Conservation (phyloP, 2,329 filamentous ascomycete species). For the Aspergillus piperis region DNA sequence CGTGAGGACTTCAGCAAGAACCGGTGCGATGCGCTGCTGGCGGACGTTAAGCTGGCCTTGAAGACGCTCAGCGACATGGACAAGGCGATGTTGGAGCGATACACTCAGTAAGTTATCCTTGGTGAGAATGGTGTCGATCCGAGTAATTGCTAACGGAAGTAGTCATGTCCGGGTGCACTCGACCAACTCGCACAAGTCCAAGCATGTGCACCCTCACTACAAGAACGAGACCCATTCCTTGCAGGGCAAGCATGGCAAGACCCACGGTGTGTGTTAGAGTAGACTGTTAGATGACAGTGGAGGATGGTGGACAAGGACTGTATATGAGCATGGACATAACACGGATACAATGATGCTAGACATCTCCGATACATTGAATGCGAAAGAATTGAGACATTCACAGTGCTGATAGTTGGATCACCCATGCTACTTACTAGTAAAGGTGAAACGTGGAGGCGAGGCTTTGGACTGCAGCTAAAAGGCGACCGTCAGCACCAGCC, state of each 20-base stretch:
- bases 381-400: no score
- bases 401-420: neutral
- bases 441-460: no score
- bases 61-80: conserved; percentile 74
- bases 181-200: conserved; percentile 55
- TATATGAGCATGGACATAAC: neutral
- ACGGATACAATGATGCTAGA: neutral
- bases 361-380: no score
- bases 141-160: conserved; percentile 5
- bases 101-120: conserved; percentile 58
- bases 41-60: conserved; percentile 76
- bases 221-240: conserved; percentile 80
- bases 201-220: conserved; percentile 55
- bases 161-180: conserved; percentile 59
- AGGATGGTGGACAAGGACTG: neutral
- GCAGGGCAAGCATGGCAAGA: conserved; percentile 88
- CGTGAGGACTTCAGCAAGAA: conserved; percentile 86
- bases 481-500: no score
- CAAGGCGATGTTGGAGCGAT: conserved; percentile 66
- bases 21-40: conserved; percentile 75
- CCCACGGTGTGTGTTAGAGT: conserved; percentile 74
- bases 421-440: no score
- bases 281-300: neutral
- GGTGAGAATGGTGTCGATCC: no score
- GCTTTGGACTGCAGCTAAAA: no score